Evolutionary conservation across 345 rosid genomes (phyloP), one percentile per base, ranked within the genome.

Genomic region (Aurinia saxatilis): DNA sequence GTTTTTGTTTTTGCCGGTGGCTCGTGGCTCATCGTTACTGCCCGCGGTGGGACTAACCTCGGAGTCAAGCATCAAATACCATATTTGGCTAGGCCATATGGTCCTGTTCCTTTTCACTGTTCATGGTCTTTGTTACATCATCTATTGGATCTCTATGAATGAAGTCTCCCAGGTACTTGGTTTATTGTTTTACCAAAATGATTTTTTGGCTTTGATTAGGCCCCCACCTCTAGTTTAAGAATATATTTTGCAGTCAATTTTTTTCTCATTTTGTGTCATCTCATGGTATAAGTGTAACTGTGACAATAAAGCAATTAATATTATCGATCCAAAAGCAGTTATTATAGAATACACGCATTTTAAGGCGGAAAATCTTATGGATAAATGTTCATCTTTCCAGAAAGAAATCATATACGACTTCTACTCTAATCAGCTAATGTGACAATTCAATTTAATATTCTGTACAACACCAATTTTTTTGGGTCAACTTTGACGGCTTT

Each of bases 21-120:
- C 91, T 2, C 84, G 98, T 8, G 89, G 87, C 0, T 89, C 96
- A 1, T 88, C 95, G 48, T 63, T 91, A 73, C 73, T 91, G 33
- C 78, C 79, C 6, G 44, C 80, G 13, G 62, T 91, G 6, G 96
- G 95, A 7, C 58, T 91, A 19, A 84, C 92, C 15, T 88, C 93
- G 12, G 98, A 91, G 60, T 75, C 77, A 1, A 79, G 95, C 89
- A 89, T 91, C 57, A 91, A 86, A 77, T 91, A 91, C 27, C 98
- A 91, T 42, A 84, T 84, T 34, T 91, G 98, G 96, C 70, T 91
- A 1, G 96, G 98, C 1, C 95, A 91, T 56, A 52, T 81, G 58
- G 82, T 80, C 66, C 75, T 91, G 87, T 10, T 61, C 15, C 40
- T 84, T 69, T 81, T 86, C 68, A 77, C 93, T 0, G 45, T 75